These are phyloP conservation scores for Dictyostelium intermedium DNA, from an alignment of 78 protist species.

Conservation along the genomic window DNA sequence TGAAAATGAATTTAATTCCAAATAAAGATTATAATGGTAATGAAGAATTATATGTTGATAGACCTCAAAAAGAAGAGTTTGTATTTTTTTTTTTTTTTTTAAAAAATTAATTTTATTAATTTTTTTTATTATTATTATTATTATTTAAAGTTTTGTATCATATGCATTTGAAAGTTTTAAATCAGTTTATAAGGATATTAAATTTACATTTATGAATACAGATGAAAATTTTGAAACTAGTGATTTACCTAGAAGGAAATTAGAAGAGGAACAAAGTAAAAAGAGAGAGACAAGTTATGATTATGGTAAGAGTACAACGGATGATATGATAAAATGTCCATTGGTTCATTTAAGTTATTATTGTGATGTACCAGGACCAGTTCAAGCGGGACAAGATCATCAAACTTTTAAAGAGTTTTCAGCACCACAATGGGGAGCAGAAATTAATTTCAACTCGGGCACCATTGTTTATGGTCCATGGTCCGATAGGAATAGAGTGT, in stretches of 20 bases:
- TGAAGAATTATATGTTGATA: constrained; percentile 65
- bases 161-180: constrained; percentile 80
- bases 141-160: constrained; percentile 76
- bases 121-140: not conserved
- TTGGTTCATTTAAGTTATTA: constrained; percentile 16
- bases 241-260: constrained; percentile 49
- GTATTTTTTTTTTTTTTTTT: not conserved
- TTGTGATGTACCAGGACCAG: constrained; percentile 77
- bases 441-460: constrained; percentile 9
- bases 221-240: constrained; percentile 70
- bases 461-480: constrained; percentile 70
- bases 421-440: constrained; percentile 71
- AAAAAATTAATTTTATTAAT: not conserved
- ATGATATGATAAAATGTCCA: not conserved
- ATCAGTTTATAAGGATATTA: constrained; percentile 72
- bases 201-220: constrained; percentile 63
- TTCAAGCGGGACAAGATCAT: not conserved
- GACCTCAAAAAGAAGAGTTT: constrained; percentile 75
- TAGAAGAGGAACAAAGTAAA: not conserved
- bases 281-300: not conserved
- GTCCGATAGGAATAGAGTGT: constrained; percentile 57
- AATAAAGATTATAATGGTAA: constrained; percentile 78
- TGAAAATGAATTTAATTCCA: constrained; percentile 3
- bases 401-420: not conserved
- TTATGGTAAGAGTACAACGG: constrained; percentile 46